Evolutionary conservation across 495 filamentous ascomycete genomes (phyloP).

Genomic region (Tuber melanosporum): DNA sequence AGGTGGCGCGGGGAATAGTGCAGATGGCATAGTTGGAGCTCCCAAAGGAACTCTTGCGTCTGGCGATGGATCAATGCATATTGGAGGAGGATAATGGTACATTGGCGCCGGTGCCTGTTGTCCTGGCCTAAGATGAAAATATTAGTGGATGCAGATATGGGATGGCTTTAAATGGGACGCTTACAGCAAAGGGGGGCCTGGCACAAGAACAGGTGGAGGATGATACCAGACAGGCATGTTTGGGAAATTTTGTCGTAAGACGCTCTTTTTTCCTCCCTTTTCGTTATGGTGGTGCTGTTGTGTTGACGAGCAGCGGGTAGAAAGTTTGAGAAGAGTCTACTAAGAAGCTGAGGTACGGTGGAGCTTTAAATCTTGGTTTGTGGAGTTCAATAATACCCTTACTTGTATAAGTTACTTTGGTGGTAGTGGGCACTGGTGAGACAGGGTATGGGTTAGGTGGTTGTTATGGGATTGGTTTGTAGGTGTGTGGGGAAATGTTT

Average conservation of each 20-base stretch:
- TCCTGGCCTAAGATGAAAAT: conserved; percentile 22
- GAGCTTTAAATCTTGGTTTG: too few species aligned
- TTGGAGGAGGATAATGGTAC: conserved; percentile 37
- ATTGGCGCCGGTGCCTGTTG: conserved; percentile 28
- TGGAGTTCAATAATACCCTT: too few species aligned
- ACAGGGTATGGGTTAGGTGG: too few species aligned
- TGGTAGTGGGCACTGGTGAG: too few species aligned
- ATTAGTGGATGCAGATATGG: conserved; percentile 11
- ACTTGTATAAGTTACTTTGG: too few species aligned
- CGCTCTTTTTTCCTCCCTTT: not conserved
- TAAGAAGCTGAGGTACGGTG: not conserved
- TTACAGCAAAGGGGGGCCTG: conserved; percentile 21
- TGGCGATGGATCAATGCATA: conserved; percentile 35
- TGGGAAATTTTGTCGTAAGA: not conserved
- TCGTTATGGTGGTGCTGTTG: not conserved
- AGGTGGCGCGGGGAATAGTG: conserved; percentile 10
- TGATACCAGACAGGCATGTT: conserved; percentile 37
- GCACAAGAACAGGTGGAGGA: conserved; percentile 34
- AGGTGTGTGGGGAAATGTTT: too few species aligned
- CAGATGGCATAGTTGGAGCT: conserved; percentile 14
- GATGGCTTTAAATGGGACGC: conserved; percentile 1
- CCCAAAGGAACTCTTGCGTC: conserved; percentile 24
- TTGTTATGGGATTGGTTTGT: too few species aligned
- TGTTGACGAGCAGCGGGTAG: not conserved
- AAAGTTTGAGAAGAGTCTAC: not conserved